These are phyloP conservation scores for Eucalyptus sp. DNA, from an alignment of 345 rosid species.

Conservation along the genomic window DNA sequence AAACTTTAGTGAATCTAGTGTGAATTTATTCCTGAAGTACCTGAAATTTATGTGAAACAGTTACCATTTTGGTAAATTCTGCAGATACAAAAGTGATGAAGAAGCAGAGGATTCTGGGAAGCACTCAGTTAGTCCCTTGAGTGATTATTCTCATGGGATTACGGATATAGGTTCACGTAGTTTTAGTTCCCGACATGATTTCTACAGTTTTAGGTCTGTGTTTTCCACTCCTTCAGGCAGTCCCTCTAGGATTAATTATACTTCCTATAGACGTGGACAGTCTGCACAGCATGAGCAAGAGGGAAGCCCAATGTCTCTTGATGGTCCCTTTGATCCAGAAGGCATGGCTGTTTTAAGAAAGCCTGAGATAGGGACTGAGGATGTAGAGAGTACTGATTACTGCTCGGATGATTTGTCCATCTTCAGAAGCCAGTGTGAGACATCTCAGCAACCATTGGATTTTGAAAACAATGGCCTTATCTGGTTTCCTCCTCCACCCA, in stretches of 20 bases:
- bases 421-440: constrained; percentile 20
- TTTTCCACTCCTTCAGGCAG: constrained; percentile 83
- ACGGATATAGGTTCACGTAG: constrained; percentile 75
- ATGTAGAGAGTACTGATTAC: constrained; percentile 35
- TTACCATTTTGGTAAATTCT: not conserved
- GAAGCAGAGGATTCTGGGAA: constrained; percentile 52
- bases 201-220: constrained; percentile 52
- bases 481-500: constrained; percentile 94
- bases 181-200: constrained; percentile 73
- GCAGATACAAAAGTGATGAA: constrained; percentile 61
- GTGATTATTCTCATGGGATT: constrained; percentile 52
- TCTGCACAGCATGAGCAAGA: constrained; percentile 63
- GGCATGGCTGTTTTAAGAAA: constrained; percentile 38
- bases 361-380: constrained; percentile 33
- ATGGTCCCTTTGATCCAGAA: constrained; percentile 41
- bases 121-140: constrained; percentile 46
- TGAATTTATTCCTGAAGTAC: not conserved
- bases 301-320: constrained; percentile 39
- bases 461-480: constrained; percentile 74
- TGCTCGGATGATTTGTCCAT: constrained; percentile 25
- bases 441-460: constrained; percentile 48
- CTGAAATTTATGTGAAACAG: not conserved
- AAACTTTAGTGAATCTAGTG: not conserved
- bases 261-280: constrained; percentile 59
- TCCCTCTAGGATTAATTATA: constrained; percentile 81